Conservation (phyloP, 306 rosid species). For the Crataegus laevigata region DNA sequence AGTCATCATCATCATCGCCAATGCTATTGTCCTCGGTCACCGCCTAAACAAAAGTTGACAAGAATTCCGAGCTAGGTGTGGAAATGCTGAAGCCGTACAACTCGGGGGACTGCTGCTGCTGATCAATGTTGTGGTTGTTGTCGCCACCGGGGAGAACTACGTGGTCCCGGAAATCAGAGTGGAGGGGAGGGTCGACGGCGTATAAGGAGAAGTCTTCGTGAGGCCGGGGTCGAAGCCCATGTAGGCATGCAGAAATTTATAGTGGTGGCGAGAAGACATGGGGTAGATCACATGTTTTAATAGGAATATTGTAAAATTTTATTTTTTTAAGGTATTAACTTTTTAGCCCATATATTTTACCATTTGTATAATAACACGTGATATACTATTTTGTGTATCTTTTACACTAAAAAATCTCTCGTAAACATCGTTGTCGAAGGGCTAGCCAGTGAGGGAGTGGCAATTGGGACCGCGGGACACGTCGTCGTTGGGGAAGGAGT, state of each 20-base stretch:
- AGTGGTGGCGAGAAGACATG: too few relatives aligned
- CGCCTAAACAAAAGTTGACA: constrained; percentile 41
- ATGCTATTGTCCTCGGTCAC: constrained; percentile 18
- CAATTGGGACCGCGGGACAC: constrained; percentile 28
- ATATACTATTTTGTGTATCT: too few relatives aligned
- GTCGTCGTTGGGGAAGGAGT: constrained; percentile 38
- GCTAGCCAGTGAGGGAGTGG: constrained; percentile 22
- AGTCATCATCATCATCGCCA: neutral
- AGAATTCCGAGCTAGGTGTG: constrained; percentile 34
- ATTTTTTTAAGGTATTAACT: too few relatives aligned
- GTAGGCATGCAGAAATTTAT: too few relatives aligned
- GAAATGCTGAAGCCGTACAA: constrained; percentile 37
- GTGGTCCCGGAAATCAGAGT: constrained; percentile 17
- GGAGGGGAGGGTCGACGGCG: constrained; percentile 21
- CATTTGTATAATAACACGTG: too few relatives aligned
- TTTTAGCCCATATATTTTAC: too few relatives aligned
- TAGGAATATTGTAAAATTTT: too few relatives aligned
- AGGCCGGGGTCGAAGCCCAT: constrained; percentile 14
- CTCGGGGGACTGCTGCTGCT: constrained; percentile 18
- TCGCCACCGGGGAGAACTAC: constrained; percentile 13
- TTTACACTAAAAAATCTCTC: too few relatives aligned
- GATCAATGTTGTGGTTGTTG: neutral
- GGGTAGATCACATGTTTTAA: too few relatives aligned
- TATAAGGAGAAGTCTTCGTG: constrained; percentile 16
- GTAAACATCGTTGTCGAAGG: constrained; percentile 50